These are phyloP conservation scores for Arbutus unedo DNA, from an alignment of 148 eudicot genomes.

Conservation along the genomic window DNA sequence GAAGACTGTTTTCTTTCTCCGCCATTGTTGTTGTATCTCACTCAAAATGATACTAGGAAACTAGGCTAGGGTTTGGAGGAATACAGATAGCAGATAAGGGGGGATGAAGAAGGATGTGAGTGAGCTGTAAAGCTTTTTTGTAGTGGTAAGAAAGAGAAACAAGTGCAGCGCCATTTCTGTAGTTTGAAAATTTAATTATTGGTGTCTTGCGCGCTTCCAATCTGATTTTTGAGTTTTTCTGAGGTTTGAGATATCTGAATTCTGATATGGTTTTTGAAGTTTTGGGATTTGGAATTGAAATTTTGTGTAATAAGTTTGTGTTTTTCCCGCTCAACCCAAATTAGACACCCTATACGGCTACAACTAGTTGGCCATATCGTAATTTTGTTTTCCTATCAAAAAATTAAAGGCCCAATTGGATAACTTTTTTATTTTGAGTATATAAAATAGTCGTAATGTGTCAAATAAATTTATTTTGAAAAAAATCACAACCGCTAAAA, in stretches of 20 bases:
- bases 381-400: too few relatives aligned
- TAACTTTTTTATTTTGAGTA: too few relatives aligned
- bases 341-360: too few relatives aligned
- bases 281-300: too few relatives aligned
- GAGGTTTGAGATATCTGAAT: neutral
- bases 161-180: neutral
- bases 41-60: neutral
- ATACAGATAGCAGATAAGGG: neutral
- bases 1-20: constrained; percentile 57
- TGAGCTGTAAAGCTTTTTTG: neutral
- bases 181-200: neutral
- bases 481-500: too few relatives aligned
- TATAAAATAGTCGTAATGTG: too few relatives aligned
- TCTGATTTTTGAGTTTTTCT: too few relatives aligned
- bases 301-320: too few relatives aligned
- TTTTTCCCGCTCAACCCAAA: too few relatives aligned
- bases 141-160: neutral
- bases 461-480: too few relatives aligned
- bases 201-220: neutral
- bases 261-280: neutral
- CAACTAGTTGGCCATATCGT: too few relatives aligned
- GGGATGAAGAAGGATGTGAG: neutral
- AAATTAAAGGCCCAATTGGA: too few relatives aligned
- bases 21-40: constrained; percentile 34
- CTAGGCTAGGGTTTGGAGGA: neutral